Base-by-base conservation (phyloP, 2,329 filamentous ascomycete species). In the Calonectria montana region DNA sequence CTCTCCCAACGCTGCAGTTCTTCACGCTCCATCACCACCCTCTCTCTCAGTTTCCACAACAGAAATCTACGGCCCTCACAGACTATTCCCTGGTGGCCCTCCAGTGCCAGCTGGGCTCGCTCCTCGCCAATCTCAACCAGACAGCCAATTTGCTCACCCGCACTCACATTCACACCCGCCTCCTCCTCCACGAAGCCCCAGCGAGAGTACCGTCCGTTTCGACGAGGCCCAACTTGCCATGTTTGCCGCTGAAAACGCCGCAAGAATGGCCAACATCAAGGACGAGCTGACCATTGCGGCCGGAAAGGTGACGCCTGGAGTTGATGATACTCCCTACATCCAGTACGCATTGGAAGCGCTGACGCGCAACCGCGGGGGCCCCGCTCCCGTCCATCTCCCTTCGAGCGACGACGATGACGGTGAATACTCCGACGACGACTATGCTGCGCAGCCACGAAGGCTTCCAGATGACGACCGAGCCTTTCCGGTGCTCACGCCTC, bases 311-410 rank as follows among this genome's bases (percentile, higher is more conserved):
- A 96, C 94, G 0, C 95, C 95, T 0, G 94, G 93, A 12, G 87
- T 95, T 45, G 95, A 98, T 79, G 94, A 97, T 79, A 93, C 92
- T 10, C 95, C 95, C 0, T 97, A 96, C 82, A 94, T 98, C 74
- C 93, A 93, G 74, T 97, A 97, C 82, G 96, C 96, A 47, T 91
- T 98, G 74, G 94, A 97, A 74, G 94, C 96, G 74, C 86, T 98
- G 76, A 97, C 95, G 7, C 88, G 93, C 59, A 91, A 94, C 78
- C 92, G 92, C 69, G 91, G 94, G 72, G 87, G 91, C 7, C 84
- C 86, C 69, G 87, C 88, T 12, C 86, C 88, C 67, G 85, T 87
- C 67, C 84, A 89, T 75, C 87, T 90, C 65, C 82, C 87, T 66
- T 86, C 87, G 5, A 79, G 75, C 37, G 80, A 79, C 68, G 83